Percentiles rank a stretch among this genome's conserved stretches.
These are phyloP conservation scores for Tolypocladium ophioglossoides DNA, from an alignment of 2,329 filamentous ascomycete genomes.

Conservation along the genomic window DNA sequence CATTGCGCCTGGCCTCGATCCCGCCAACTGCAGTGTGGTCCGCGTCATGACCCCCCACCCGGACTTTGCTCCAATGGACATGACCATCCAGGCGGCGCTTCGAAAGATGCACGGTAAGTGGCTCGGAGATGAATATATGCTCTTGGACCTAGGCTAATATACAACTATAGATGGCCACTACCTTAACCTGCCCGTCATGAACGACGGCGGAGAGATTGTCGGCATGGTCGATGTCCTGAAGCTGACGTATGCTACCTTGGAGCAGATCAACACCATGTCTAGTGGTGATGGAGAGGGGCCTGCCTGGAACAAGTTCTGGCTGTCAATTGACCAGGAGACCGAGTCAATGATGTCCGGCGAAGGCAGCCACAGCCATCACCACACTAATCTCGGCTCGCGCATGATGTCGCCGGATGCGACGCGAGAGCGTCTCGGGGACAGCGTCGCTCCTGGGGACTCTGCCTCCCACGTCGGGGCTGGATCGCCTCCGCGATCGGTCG, in stretches of 20 bases:
- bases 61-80: constrained; percentile 96
- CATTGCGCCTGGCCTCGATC: constrained; percentile 92
- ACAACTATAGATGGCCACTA: constrained; percentile 74
- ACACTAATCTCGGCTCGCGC: constrained; percentile 55
- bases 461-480: constrained; percentile 84
- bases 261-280: constrained; percentile 94
- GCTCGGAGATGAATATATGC: background rate
- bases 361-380: constrained; percentile 59
- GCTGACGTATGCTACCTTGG: constrained; percentile 92
- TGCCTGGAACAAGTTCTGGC: constrained; percentile 99
- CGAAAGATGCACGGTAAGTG: constrained; percentile 95
- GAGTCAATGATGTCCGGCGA: constrained; percentile 95
- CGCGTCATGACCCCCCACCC: constrained; percentile 98
- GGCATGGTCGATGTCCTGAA: constrained; percentile 99
- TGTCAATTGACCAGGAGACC: constrained; percentile 87
- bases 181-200: constrained; percentile 97
- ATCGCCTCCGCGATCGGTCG: constrained; percentile 58
- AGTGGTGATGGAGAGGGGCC: constrained; percentile 84
- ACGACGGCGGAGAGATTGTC: constrained; percentile 91
- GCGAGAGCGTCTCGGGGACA: constrained; percentile 65
- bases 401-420: constrained; percentile 71
- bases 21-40: constrained; percentile 90
- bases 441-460: constrained; percentile 85
- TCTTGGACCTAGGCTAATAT: background rate
- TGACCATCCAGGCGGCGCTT: constrained; percentile 96